These are phyloP conservation scores for Trichoderma harzianum DNA, from an alignment of 2,329 filamentous ascomycete genomes.

Conservation along the genomic window DNA sequence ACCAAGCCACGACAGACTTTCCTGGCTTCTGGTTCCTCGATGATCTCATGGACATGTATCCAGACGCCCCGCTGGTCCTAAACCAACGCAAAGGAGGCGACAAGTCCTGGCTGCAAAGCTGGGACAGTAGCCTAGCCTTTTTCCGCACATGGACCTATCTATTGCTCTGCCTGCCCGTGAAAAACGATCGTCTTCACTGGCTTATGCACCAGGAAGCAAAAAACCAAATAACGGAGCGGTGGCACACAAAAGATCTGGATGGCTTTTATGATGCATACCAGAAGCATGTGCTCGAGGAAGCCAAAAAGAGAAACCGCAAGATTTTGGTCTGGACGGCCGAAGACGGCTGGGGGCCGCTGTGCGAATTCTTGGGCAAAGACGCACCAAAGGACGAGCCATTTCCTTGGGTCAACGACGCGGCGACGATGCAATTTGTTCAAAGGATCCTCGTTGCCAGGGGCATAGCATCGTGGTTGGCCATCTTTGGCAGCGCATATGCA, in stretches of 20 bases:
- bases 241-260: constrained; percentile 12
- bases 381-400: constrained; percentile 34
- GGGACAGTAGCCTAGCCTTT: constrained; percentile 28
- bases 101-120: constrained; percentile 28
- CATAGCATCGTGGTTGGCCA: constrained; percentile 18
- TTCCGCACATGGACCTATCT: constrained; percentile 29
- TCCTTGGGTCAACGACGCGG: constrained; percentile 32
- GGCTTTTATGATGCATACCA: constrained; percentile 25
- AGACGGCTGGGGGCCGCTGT: constrained; percentile 44
- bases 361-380: constrained; percentile 36
- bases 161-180: constrained; percentile 26
- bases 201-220: constrained; percentile 21
- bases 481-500: constrained; percentile 14
- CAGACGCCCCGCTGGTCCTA: constrained; percentile 32
- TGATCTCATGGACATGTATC: constrained; percentile 40
- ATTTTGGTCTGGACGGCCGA: constrained; percentile 29
- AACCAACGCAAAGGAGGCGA: constrained; percentile 29
- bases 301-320: constrained; percentile 28
- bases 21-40: constrained; percentile 33
- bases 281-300: constrained; percentile 28
- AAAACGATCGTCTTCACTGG: constrained; percentile 30
- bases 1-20: constrained; percentile 30
- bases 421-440: constrained; percentile 20
- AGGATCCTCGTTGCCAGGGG: constrained; percentile 19
- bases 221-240: constrained; percentile 11